Base-by-base conservation (phyloP, 2,329 filamentous ascomycete genomes). In the Curvularia hawaiiensis region DNA sequence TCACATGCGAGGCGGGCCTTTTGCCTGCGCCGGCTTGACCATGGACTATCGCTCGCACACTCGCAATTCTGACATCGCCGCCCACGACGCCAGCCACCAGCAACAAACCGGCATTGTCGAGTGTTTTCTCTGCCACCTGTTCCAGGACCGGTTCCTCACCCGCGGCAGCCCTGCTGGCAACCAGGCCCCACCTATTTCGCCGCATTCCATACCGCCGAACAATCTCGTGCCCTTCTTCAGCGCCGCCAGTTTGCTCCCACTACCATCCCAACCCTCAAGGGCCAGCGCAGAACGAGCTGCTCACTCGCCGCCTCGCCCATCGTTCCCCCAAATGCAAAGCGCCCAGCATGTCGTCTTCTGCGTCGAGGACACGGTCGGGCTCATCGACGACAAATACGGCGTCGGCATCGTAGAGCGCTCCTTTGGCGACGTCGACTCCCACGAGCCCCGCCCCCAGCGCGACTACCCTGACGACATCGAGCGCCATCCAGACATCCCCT, bases 371-470 rank as follows among this genome's bases (percentile, higher is more conserved):
- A 77, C 77, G 44, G 75, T 78, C 56, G 72, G 71, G 50, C 72
- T 79, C 47, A 76, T 72, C 46, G 61, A 66, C 58, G 74, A 80
- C 69, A 68, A 64, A 38, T 67, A 68, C 61, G 71, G 75, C 56
- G 69, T 82, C 30, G 82, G 79, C 44, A 75, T 79, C 18, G 75
- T 84, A 9, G 80, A 81, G 60, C 67, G 74, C 31, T 76, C 69
- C 33, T 75, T 75, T 61, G 71, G 69, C 47, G 77, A 81, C 55
- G 73, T 82, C 60, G 79, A 81, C 61, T 78, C 75, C 10, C 79
- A 82, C 66, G 66, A 73, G 31, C 78, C 79, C n/a, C 71, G 73
- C n/a, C 79, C 79, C 2, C 71, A 75, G 60, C 71, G 72, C 46
- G 74, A 77, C 51, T 77, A 78, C 50, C 62, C 59, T 55, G 70